These are phyloP conservation scores for Drosera spatulata DNA, from an alignment of 179 eudicot species.

Conservation along the genomic window DNA sequence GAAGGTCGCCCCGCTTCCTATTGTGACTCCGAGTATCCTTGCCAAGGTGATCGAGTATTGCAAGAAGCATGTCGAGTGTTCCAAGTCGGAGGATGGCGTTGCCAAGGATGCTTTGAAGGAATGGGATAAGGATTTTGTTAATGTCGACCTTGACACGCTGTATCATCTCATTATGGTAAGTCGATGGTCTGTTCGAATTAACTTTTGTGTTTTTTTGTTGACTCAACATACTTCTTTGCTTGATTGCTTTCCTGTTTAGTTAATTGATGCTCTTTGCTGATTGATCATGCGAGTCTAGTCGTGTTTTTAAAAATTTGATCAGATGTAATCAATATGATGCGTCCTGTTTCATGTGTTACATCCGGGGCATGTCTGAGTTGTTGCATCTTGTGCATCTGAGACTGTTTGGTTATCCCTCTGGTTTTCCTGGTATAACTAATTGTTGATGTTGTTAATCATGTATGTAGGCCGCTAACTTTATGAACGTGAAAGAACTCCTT, in stretches of 20 bases:
- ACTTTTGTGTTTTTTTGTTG: background rate
- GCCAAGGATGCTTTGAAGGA: conserved; percentile 38
- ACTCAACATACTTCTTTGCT: background rate
- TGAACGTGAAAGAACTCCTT: too few species aligned
- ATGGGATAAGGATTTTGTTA: conserved; percentile 51
- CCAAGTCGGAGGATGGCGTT: conserved; percentile 22
- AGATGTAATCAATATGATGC: too few species aligned
- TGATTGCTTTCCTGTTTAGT: background rate
- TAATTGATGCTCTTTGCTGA: too few species aligned
- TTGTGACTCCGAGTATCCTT: conserved; percentile 42
- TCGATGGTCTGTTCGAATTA: background rate
- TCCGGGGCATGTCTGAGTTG: too few species aligned
- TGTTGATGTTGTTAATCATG: too few species aligned
- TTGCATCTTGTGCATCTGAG: too few species aligned
- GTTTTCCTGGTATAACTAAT: too few species aligned
- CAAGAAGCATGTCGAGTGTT: conserved; percentile 41
- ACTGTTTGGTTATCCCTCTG: too few species aligned
- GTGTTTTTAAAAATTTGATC: too few species aligned
- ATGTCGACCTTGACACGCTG: conserved; percentile 52
- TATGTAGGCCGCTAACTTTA: too few species aligned
- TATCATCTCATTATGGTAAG: conserved; percentile 48
- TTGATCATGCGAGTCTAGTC: too few species aligned
- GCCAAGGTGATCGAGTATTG: conserved; percentile 57
- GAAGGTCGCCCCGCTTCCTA: conserved; percentile 41
- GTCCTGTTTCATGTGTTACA: too few species aligned